Conservation (phyloP, 129 eudicot genomes). For the Centaurea solstitialis region DNA sequence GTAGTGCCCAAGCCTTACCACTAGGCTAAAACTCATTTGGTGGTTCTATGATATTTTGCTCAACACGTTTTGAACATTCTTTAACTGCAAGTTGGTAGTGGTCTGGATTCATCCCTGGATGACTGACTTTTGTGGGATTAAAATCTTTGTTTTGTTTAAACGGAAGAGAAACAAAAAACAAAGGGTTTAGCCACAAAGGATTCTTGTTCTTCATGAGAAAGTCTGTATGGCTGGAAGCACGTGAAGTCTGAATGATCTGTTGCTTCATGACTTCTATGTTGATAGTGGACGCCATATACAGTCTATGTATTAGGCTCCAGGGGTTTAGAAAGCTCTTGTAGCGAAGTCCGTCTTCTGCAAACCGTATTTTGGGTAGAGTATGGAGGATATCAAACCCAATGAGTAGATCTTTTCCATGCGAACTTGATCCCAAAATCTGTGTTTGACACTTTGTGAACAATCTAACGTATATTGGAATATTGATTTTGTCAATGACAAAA, state of each 20-base stretch:
- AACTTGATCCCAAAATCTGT: not conserved
- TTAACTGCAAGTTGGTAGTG: not conserved
- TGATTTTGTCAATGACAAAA: not conserved
- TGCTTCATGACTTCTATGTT: not conserved
- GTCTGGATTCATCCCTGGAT: not conserved
- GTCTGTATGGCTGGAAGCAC: not conserved
- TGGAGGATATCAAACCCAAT: not conserved
- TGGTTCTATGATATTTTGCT: not conserved
- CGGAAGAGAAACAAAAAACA: not conserved
- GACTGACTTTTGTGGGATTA: constrained; percentile 3
- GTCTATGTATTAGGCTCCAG: not conserved
- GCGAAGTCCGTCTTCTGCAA: not conserved
- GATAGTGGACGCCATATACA: not conserved
- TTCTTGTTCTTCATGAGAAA: no score
- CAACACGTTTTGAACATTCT: not conserved
- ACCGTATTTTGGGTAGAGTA: not conserved
- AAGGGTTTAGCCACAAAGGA: not conserved
- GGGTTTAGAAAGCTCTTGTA: not conserved
- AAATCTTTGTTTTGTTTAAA: not conserved
- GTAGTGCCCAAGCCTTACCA: no score
- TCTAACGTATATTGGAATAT: not conserved
- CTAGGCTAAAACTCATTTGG: no score
- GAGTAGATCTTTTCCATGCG: not conserved
- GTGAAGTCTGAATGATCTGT: not conserved
- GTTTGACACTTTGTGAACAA: not conserved